Percentiles rank a stretch among this genome's conserved stretches.
phyloP scores from a whole-genome alignment of 345 rosid species.

The Nasturtium officinale region DNA sequence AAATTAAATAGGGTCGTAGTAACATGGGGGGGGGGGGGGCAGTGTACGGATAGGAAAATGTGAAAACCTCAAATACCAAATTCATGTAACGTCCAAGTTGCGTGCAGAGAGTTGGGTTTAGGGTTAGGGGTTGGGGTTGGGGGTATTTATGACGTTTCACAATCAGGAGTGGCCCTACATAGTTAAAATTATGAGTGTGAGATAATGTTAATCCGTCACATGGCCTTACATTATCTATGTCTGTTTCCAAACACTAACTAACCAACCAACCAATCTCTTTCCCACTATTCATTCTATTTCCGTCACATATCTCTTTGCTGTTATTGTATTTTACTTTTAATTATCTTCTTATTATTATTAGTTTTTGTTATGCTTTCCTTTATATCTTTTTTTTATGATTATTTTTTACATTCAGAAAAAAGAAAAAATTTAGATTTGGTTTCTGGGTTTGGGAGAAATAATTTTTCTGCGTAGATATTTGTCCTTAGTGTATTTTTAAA shows the following conservation, averaged over 20 bases:
- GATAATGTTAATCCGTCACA: constrained; percentile 44
- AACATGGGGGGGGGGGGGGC: constrained; percentile 33
- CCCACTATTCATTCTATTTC: background rate
- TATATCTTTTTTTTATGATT: no score
- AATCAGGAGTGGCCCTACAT: constrained; percentile 20
- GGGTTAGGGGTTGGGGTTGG: background rate
- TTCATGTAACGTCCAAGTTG: constrained; percentile 34
- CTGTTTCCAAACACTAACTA: constrained; percentile 39
- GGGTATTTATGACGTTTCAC: constrained; percentile 28
- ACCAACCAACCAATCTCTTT: constrained; percentile 7
- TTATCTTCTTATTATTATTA: background rate
- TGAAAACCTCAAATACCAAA: constrained; percentile 40
- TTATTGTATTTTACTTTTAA: background rate
- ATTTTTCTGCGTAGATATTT: background rate
- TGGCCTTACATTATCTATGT: constrained; percentile 44
- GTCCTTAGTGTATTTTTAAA: background rate
- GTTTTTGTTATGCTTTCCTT: background rate
- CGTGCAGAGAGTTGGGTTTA: background rate
- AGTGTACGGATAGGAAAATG: constrained; percentile 42
- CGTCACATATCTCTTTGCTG: constrained; percentile 15
- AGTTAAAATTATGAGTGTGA: constrained; percentile 39
- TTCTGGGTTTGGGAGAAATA: background rate
- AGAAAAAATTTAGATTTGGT: background rate
- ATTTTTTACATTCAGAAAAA: background rate
- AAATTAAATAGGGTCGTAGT: background rate